Conservation (phyloP, 768 basidiomycete genomes). For the Coprinopsis cinerea region DNA sequence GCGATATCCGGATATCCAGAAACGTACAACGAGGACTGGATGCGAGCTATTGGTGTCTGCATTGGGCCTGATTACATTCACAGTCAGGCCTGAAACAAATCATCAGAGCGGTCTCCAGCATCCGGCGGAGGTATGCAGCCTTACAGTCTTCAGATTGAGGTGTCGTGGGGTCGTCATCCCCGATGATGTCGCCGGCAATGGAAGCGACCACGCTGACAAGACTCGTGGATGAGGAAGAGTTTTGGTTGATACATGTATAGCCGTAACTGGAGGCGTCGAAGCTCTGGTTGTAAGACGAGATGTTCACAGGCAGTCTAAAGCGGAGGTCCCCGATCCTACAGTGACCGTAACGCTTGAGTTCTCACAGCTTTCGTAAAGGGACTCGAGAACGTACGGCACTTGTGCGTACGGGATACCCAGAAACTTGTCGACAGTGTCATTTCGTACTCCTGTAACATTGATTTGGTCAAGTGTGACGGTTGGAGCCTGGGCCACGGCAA, state of each 20-base stretch:
- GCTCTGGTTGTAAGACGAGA: conserved; percentile 12
- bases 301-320: conserved; percentile 11
- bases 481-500: background rate
- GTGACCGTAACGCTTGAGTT: background rate
- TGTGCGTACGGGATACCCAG: conserved; percentile 14
- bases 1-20: background rate
- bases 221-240: conserved; percentile 5
- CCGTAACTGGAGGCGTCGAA: conserved; percentile 12
- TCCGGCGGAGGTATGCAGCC: background rate
- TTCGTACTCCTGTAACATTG: background rate
- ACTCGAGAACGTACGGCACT: conserved; percentile 6
- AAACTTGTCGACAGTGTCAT: conserved; percentile 10
- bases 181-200: conserved; percentile 5
- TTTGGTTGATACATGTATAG: conserved; percentile 13
- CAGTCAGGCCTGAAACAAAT: conserved; percentile 29
- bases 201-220: background rate
- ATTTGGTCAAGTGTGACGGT: conserved; percentile 2
- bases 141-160: conserved; percentile 23
- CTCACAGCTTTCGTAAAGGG: background rate
- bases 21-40: conserved; percentile 43
- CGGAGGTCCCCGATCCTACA: conserved; percentile 11
- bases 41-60: conserved; percentile 29
- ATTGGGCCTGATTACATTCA: conserved; percentile 41
- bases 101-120: background rate
- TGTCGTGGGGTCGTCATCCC: background rate